These are phyloP conservation scores for Chaetomium tenue DNA, from an alignment of 495 filamentous ascomycete species.

Conservation along the genomic window DNA sequence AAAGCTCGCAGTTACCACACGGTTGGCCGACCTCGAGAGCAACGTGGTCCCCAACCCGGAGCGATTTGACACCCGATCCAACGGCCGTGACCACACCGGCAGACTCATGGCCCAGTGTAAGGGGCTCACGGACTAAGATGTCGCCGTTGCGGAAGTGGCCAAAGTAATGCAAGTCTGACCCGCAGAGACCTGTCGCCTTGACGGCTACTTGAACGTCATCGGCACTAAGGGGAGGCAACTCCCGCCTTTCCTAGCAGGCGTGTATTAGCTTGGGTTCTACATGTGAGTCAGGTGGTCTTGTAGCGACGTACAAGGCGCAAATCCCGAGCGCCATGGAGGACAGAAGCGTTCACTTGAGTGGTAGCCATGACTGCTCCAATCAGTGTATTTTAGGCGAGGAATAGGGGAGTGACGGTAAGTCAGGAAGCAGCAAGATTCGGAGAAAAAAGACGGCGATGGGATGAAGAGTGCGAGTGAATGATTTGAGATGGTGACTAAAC, in stretches of 20 bases:
- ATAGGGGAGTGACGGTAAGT: background rate
- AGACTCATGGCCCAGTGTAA: constrained; percentile 64
- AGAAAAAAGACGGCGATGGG: background rate
- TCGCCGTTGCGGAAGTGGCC: constrained; percentile 64
- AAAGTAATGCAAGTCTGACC: constrained; percentile 70
- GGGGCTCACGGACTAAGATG: constrained; percentile 61
- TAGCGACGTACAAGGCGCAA: constrained; percentile 57
- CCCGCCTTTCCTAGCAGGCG: constrained; percentile 47
- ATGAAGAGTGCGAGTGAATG: background rate
- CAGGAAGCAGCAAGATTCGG: background rate
- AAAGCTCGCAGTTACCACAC: constrained; percentile 67
- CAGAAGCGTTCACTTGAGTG: constrained; percentile 55
- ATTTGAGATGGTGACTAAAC: no score
- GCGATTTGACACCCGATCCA: constrained; percentile 44
- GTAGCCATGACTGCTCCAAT: constrained; percentile 23
- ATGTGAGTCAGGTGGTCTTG: background rate
- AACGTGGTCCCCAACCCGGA: constrained; percentile 67
- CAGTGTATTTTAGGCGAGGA: no score
- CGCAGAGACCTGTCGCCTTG: constrained; percentile 63
- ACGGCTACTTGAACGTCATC: constrained; percentile 58
- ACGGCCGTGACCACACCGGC: constrained; percentile 56
- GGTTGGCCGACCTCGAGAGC: constrained; percentile 80
- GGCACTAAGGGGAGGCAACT: constrained; percentile 42
- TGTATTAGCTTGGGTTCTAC: constrained; percentile 1
- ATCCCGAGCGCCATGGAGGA: constrained; percentile 67